Evolutionary conservation across 768 basidiomycete genomes (phyloP), one percentile per base, ranked within the genome.

Genomic region (Arthromyces matolae): DNA sequence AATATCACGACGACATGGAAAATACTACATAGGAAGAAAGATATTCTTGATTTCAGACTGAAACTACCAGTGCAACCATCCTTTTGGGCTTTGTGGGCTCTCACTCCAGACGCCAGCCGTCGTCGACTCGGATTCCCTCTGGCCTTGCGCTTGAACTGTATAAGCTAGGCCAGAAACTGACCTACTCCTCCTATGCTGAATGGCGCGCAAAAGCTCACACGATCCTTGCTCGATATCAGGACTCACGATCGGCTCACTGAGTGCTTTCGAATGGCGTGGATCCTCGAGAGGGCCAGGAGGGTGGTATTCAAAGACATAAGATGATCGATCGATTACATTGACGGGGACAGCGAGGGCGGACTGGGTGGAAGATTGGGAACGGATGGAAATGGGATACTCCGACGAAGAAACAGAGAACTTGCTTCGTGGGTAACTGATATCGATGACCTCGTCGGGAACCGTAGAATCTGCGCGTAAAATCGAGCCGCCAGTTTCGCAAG

Each of bases 381-480:
- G 28, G 28, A 51, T 16, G 7, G 65, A 63, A 50, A 45, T 8
- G 0, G 60, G 52, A 28, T 63, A 67, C 38, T 67, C 64, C 5
- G 65, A 67, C 24, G 64, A 65, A 27, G 60, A 58, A 29, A 65
- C 52, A 14, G 65, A 67, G 42, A 64, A 67, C 44, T 62, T 63
- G 55, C 63, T 64, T 40, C 60, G 50, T 16, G 64, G 65, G 45
- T 61, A 62, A 9, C 53, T 53, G 49, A 67, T 65, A 48, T 67
- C 53, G 5, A 66, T 50, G 42, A 66, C 49, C 35, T 36, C 33
- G 14, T 29, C 39, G 12, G 38, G 42, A 25, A 41, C 14, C 5
- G 10, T 28, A 10, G 35, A 37, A 7, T n/a, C 14, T 8, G 19
- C n/a, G n/a, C 22, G 52, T 14, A 45, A 31, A 9, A 48, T 48